These are phyloP conservation scores for Pleurotus ostreatus DNA, from an alignment of 768 basidiomycete species.

Conservation along the genomic window DNA sequence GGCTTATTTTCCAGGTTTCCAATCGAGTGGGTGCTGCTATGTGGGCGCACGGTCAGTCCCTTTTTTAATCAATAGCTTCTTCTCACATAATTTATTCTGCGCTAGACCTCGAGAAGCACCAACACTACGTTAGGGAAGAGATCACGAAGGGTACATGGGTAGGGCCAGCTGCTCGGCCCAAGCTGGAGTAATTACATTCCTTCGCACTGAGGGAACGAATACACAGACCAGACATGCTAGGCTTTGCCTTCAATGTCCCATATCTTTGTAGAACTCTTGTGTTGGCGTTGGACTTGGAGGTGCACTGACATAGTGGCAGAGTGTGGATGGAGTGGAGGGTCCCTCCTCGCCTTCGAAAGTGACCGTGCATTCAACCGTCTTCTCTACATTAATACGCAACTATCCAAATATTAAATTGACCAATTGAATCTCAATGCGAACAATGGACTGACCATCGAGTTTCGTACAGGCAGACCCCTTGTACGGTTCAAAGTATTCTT, in stretches of 20 bases:
- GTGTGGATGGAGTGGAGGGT: slow-evolving; percentile 3
- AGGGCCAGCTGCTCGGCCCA: slow-evolving; percentile 1
- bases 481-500: neutral
- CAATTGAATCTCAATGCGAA: neutral
- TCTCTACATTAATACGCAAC: slow-evolving; percentile 3
- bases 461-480: neutral
- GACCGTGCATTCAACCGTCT: slow-evolving; percentile 4
- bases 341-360: slow-evolving; percentile 1
- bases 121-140: slow-evolving; percentile 40
- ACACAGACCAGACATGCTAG: no score
- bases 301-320: neutral
- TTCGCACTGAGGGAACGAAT: no score
- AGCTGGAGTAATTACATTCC: neutral
- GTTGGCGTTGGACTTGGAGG: neutral
- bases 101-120: slow-evolving; percentile 60
- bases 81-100: neutral
- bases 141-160: slow-evolving; percentile 5
- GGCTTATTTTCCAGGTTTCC: slow-evolving; percentile 77
- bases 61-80: neutral
- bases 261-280: no score
- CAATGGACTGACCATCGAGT: slow-evolving; percentile 1
- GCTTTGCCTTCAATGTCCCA: no score
- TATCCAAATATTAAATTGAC: neutral
- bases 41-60: slow-evolving; percentile 78
- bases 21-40: slow-evolving; percentile 91